Evolutionary conservation across 768 basidiomycete species (phyloP).

Genomic region (Auricularia sp.): DNA sequence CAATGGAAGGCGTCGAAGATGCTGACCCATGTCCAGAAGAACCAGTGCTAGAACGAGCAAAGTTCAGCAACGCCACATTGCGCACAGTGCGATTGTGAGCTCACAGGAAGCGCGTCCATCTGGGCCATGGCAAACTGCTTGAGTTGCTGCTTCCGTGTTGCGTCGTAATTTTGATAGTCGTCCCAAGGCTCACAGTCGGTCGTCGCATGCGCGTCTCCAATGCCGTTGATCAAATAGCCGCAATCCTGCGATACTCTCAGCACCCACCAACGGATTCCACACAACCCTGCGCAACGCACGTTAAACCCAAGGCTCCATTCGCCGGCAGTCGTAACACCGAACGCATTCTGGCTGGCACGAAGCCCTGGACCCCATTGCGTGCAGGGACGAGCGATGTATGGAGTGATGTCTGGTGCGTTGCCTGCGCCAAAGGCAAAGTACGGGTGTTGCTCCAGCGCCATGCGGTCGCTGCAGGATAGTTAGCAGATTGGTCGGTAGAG

Average conservation of each 20-base stretch:
- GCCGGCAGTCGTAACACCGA: constrained; percentile 65
- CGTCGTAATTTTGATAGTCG: constrained; percentile 59
- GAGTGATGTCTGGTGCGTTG: constrained; percentile 46
- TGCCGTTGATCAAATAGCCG: constrained; percentile 67
- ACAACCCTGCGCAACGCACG: constrained; percentile 20
- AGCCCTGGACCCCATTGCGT: constrained; percentile 25
- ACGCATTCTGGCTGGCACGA: constrained; percentile 35
- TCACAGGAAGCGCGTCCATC: constrained; percentile 65
- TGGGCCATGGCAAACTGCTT: constrained; percentile 66
- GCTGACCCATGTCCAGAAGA: constrained; percentile 89
- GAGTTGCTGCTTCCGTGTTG: constrained; percentile 50
- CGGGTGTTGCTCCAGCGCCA: constrained; percentile 73
- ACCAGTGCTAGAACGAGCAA: constrained; percentile 60
- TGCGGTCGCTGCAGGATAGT: constrained; percentile 46
- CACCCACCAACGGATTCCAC: background rate
- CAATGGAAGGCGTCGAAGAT: background rate
- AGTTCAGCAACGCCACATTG: background rate
- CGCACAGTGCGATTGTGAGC: too few relatives aligned
- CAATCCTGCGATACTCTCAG: constrained; percentile 36
- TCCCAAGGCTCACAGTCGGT: constrained; percentile 72
- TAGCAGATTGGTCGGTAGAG: background rate
- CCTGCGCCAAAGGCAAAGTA: constrained; percentile 68
- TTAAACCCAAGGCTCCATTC: constrained; percentile 67
- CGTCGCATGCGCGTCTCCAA: constrained; percentile 68
- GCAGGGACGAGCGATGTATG: constrained; percentile 33